Conservation (phyloP, 768 basidiomycete species). For the Lactarius evosmus region DNA sequence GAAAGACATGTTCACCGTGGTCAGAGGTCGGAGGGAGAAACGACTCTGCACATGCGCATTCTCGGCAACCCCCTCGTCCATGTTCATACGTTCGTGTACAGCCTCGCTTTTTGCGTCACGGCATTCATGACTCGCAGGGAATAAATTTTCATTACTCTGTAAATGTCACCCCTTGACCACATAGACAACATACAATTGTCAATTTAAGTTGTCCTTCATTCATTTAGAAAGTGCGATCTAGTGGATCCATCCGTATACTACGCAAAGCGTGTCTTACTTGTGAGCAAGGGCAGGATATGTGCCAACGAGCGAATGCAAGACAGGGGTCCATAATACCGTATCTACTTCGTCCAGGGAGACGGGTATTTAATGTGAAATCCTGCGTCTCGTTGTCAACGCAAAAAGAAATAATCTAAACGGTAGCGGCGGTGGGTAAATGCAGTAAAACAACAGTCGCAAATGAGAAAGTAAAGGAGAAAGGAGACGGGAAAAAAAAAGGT, state of each 20-base stretch:
- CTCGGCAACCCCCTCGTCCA: not conserved
- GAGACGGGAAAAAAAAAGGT: not conserved
- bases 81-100: too few relatives aligned
- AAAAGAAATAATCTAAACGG: not conserved
- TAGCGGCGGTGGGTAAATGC: not conserved
- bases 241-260: not conserved
- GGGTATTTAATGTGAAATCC: not conserved
- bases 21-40: too few relatives aligned
- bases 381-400: not conserved
- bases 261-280: conserved; percentile 1
- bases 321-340: not conserved
- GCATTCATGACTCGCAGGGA: too few relatives aligned
- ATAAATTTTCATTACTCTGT: too few relatives aligned
- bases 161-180: too few relatives aligned
- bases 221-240: not conserved
- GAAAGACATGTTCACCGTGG: not conserved
- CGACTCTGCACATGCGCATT: not conserved
- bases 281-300: not conserved
- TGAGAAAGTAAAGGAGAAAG: not conserved
- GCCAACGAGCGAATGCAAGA: not conserved
- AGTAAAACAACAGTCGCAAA: not conserved
- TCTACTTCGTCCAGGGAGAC: not conserved
- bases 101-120: too few relatives aligned
- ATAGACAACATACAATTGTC: not conserved
- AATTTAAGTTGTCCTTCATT: not conserved